Evolutionary conservation across 2,329 filamentous ascomycete species (phyloP).

Genomic region (Fusarium sp.): DNA sequence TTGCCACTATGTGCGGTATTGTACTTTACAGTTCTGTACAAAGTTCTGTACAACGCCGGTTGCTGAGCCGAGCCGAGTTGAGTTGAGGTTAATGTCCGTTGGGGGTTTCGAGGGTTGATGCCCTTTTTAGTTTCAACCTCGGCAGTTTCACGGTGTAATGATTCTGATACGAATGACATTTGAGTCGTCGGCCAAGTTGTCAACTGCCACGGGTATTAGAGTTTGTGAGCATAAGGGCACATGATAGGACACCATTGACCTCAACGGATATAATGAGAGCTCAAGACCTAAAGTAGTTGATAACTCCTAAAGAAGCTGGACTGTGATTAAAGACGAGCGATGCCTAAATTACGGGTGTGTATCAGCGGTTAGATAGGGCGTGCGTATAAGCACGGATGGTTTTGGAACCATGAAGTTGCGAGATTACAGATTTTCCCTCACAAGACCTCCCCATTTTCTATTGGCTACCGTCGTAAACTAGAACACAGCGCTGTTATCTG

Average conservation of each 20-base stretch:
- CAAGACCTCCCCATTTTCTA: not conserved
- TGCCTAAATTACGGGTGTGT: constrained; percentile 2
- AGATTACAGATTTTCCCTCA: constrained; percentile 31
- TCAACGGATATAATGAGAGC: not conserved
- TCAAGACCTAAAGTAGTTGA: not conserved
- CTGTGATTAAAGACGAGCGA: not conserved
- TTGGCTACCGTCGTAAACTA: constrained; percentile 21
- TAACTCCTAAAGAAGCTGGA: not conserved
- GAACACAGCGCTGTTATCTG: constrained; percentile 22
- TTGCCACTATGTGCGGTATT: not conserved
- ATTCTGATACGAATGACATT: not conserved
- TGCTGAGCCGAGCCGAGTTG: not conserved
- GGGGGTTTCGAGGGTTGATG: constrained; percentile 1
- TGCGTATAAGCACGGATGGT: constrained; percentile 28
- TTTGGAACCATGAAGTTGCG: constrained; percentile 31
- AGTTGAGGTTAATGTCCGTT: constrained; percentile 4
- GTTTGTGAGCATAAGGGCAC: not conserved
- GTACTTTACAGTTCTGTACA: constrained; percentile 3
- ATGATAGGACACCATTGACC: constrained; percentile 1
- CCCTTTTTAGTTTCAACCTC: constrained; percentile 23
- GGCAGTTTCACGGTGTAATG: constrained; percentile 34
- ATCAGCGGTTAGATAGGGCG: constrained; percentile 7
- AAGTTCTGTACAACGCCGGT: not conserved
- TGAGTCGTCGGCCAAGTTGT: constrained; percentile 14
- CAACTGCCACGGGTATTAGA: not conserved